These are phyloP conservation scores for Teunomyces panamensis DNA, from an alignment of 805 yeast species.

Conservation along the genomic window DNA sequence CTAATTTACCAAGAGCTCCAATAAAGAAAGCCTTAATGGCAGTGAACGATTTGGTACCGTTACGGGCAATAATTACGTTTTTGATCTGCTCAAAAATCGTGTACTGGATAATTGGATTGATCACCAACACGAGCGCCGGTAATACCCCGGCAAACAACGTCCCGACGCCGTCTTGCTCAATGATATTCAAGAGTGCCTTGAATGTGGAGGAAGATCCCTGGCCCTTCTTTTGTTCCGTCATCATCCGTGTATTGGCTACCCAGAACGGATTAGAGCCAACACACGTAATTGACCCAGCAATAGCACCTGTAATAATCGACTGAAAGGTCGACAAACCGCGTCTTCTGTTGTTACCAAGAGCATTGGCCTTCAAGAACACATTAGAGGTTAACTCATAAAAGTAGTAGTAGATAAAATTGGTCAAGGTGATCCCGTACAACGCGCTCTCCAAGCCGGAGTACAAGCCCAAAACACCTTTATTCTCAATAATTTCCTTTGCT, in stretches of 20 bases:
- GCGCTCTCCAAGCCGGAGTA: slow-evolving; percentile 90
- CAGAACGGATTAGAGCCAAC: slow-evolving; percentile 84
- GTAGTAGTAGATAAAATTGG: slow-evolving; percentile 87
- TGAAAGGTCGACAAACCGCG: slow-evolving; percentile 58
- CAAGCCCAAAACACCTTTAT: slow-evolving; percentile 65
- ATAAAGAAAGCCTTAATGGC: slow-evolving; percentile 77
- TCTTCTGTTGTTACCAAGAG: slow-evolving; percentile 19
- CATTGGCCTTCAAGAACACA: slow-evolving; percentile 37
- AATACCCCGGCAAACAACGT: slow-evolving; percentile 81
- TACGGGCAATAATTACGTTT: slow-evolving; percentile 55
- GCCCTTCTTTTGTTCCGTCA: slow-evolving; percentile 47
- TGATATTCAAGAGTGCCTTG: slow-evolving; percentile 57
- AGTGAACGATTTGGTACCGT: slow-evolving; percentile 50
- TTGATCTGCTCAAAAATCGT: slow-evolving; percentile 86
- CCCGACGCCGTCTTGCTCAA: slow-evolving; percentile 64
- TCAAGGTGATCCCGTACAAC: slow-evolving; percentile 76
- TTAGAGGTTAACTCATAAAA: slow-evolving; percentile 74
- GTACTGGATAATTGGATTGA: slow-evolving; percentile 89
- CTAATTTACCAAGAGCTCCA: slow-evolving; percentile 86
- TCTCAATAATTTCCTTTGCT: slow-evolving; percentile 42
- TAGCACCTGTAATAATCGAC: slow-evolving; percentile 72
- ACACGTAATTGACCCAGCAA: slow-evolving; percentile 86
- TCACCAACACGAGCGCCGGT: slow-evolving; percentile 83
- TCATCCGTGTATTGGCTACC: slow-evolving; percentile 91
- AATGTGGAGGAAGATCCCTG: slow-evolving; percentile 44